Conservation (phyloP, 2,329 filamentous ascomycete genomes). For the Ophiosphaerella narmari region DNA sequence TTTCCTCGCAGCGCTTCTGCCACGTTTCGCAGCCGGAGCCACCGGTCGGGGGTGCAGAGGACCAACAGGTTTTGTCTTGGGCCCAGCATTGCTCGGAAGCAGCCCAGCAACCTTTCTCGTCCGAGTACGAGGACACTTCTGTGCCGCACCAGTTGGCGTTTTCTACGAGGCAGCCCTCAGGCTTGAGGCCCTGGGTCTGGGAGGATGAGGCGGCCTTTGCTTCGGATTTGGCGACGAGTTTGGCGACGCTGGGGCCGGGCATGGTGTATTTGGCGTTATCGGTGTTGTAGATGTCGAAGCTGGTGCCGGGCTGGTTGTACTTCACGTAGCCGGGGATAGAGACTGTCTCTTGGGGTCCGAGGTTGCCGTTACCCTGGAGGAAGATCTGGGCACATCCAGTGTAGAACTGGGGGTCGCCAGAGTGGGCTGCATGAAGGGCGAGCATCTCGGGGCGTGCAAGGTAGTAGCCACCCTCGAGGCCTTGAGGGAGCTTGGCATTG, state of each 20-base stretch:
- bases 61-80: constrained; percentile 65
- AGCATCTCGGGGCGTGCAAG: constrained; percentile 73
- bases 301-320: constrained; percentile 59
- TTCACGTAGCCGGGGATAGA: constrained; percentile 70
- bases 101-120: constrained; percentile 64
- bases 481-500: constrained; percentile 64
- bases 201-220: constrained; percentile 16
- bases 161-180: constrained; percentile 62
- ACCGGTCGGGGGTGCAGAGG: constrained; percentile 63
- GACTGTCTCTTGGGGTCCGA: constrained; percentile 59
- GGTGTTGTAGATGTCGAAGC: constrained; percentile 66
- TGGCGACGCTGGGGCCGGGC: constrained; percentile 62
- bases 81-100: constrained; percentile 54
- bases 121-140: constrained; percentile 62
- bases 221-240: constrained; percentile 41
- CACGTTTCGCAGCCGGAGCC: constrained; percentile 63
- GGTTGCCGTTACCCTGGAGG: constrained; percentile 56
- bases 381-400: constrained; percentile 73
- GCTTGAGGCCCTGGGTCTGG: constrained; percentile 59
- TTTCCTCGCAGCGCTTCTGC: constrained; percentile 63
- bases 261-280: constrained; percentile 55
- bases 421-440: constrained; percentile 66
- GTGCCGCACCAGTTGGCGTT: constrained; percentile 75
- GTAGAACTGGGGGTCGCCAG: constrained; percentile 69
- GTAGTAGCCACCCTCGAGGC: constrained; percentile 69